A percentile compares a stretch with the other conserved stretches of the same genome.
Conservation (phyloP, 208 protist genomes). For the Tritrichomonas foetus region DNA sequence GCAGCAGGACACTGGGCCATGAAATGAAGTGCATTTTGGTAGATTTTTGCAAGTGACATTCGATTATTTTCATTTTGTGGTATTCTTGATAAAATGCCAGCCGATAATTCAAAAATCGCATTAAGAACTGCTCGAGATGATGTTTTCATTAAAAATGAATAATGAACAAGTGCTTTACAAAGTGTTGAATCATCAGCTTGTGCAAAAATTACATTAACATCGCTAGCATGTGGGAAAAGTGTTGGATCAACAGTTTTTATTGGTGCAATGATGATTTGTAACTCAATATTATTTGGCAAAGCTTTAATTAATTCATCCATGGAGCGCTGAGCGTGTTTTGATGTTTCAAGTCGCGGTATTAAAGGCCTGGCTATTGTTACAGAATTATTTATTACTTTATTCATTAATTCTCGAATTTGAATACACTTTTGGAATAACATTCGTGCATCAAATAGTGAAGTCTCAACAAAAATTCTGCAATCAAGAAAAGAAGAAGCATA, state of each 20-base stretch:
- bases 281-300: neutral
- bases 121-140: neutral
- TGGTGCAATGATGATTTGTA: neutral
- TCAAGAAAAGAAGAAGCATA: neutral
- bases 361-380: neutral
- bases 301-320: neutral
- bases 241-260: neutral
- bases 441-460: neutral
- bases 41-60: neutral
- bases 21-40: neutral
- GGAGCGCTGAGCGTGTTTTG: neutral
- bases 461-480: neutral
- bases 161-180: neutral
- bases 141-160: neutral
- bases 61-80: constrained; percentile 17
- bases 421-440: neutral
- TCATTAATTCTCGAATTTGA: no score
- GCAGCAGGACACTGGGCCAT: neutral
- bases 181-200: neutral
- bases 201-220: neutral
- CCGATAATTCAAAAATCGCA: neutral
- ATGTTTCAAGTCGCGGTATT: neutral
- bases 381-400: no score
- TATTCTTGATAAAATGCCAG: neutral
- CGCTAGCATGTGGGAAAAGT: neutral